Percentiles rank a stretch among this genome's conserved stretches.
These are phyloP conservation scores for Ceratopteris richardii DNA, from an alignment of 75 land plant genomes.

Conservation along the genomic window DNA sequence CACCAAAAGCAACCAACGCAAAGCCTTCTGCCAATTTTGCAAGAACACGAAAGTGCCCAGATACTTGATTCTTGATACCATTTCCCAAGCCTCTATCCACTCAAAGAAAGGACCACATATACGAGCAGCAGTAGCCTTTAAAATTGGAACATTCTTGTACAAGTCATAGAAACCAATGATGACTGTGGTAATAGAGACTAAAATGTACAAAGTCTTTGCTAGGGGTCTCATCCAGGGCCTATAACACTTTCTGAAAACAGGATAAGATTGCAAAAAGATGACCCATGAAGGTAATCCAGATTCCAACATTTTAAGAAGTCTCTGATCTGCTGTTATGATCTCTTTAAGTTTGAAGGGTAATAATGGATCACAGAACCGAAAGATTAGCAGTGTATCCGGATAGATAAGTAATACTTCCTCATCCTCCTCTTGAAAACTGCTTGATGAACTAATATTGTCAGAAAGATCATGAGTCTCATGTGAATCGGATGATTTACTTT, in stretches of 20 bases:
- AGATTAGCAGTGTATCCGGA: conserved; percentile 50
- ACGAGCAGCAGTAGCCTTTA: conserved; percentile 68
- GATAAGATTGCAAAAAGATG: conserved; percentile 90
- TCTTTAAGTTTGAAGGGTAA: conserved; percentile 64
- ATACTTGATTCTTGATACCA: conserved; percentile 74
- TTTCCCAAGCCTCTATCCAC: conserved; percentile 87
- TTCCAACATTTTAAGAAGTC: conserved; percentile 73
- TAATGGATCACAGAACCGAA: conserved; percentile 60
- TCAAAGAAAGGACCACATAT: conserved; percentile 80
- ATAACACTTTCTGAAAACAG: conserved; percentile 65
- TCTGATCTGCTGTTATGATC: conserved; percentile 59
- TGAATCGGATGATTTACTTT: too few relatives aligned
- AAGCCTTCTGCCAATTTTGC: conserved; percentile 75
- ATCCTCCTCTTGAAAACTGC: neutral
- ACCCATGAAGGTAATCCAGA: conserved; percentile 94
- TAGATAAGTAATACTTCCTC: conserved; percentile 9
- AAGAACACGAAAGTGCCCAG: conserved; percentile 86
- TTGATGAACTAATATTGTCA: neutral
- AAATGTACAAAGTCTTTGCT: conserved; percentile 61
- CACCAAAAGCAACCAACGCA: conserved; percentile 46
- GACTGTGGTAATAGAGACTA: conserved; percentile 72
- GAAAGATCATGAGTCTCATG: neutral
- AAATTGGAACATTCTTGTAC: conserved; percentile 90
- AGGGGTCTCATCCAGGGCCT: conserved; percentile 95
- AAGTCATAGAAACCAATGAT: conserved; percentile 91